Evolutionary conservation across 2,329 filamentous ascomycete species (phyloP).

Genomic region (Neonectria magnoliae): DNA sequence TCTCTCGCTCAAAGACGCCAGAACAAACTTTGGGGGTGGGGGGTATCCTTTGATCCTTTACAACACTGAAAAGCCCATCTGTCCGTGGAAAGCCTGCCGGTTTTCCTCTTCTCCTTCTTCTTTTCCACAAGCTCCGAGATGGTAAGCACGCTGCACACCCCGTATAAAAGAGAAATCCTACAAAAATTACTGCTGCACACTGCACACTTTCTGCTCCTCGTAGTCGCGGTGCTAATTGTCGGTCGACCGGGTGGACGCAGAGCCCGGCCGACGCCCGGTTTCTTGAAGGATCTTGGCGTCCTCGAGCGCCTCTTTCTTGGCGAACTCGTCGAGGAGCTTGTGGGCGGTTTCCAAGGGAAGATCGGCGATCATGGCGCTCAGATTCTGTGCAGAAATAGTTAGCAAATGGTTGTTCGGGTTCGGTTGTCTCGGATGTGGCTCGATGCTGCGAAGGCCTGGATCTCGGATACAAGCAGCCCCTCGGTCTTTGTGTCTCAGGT

Average conservation of each 20-base stretch:
- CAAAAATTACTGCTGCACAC: neutral
- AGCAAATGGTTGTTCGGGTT: neutral
- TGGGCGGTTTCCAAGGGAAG: slow-evolving; percentile 32
- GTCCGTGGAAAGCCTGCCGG: neutral
- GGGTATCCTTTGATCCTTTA: neutral
- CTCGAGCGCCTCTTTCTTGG: slow-evolving; percentile 26
- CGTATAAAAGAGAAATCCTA: neutral
- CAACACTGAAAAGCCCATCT: neutral
- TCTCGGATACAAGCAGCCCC: neutral
- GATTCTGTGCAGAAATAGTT: neutral
- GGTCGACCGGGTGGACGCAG: neutral
- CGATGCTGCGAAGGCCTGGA: neutral
- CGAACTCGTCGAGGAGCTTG: slow-evolving; percentile 32
- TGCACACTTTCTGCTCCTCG: neutral
- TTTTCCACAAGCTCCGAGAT: neutral
- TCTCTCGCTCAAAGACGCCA: neutral
- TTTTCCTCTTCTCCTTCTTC: no score
- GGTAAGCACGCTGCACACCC: neutral
- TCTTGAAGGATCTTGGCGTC: slow-evolving; percentile 27
- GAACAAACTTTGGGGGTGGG: neutral
- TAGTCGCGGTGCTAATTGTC: neutral
- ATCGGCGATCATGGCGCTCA: slow-evolving; percentile 19
- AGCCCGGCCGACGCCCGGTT: neutral
- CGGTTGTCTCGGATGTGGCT: neutral
- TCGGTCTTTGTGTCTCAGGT: neutral